phyloP scores from a whole-genome alignment of 2,329 filamentous ascomycete genomes.

The Fusarium palustre region DNA sequence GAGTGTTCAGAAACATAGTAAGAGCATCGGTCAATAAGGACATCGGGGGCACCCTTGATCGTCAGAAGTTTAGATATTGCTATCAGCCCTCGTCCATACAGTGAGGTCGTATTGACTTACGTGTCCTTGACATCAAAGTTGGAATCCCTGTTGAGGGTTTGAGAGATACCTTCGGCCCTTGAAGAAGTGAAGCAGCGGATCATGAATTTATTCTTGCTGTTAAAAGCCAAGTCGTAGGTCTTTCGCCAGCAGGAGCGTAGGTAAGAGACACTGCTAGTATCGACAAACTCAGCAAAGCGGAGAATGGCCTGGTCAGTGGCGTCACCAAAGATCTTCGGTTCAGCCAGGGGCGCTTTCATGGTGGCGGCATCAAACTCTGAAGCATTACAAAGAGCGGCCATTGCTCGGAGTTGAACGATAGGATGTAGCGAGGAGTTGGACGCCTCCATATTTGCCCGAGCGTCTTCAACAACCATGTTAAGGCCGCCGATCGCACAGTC shows the following conservation, averaged over 20 bases:
- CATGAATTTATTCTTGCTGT: constrained; percentile 89
- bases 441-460: constrained; percentile 55
- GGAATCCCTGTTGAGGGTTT: constrained; percentile 1
- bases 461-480: constrained; percentile 63
- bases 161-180: constrained; percentile 61
- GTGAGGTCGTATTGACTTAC: constrained; percentile 3
- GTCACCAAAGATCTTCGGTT: constrained; percentile 77
- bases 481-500: constrained; percentile 70
- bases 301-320: constrained; percentile 82
- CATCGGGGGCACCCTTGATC: constrained; percentile 84
- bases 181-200: constrained; percentile 52
- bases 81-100: too few species aligned
- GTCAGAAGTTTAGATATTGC: constrained; percentile 51
- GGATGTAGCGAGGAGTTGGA: constrained; percentile 49
- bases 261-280: constrained; percentile 65
- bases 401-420: constrained; percentile 68
- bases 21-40: constrained; percentile 67
- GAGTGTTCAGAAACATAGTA: constrained; percentile 11
- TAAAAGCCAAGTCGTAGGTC: constrained; percentile 77
- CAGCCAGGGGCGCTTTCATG: constrained; percentile 65
- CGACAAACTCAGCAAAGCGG: constrained; percentile 70
- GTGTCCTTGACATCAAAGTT: constrained; percentile 16
- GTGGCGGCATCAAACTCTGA: constrained; percentile 79
- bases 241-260: constrained; percentile 73
- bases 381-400: constrained; percentile 78